A percentile compares a stretch with the other conserved stretches of the same genome.
phyloP scores from a whole-genome alignment of 2,329 filamentous ascomycete species.

The Cercospora berteroae region DNA sequence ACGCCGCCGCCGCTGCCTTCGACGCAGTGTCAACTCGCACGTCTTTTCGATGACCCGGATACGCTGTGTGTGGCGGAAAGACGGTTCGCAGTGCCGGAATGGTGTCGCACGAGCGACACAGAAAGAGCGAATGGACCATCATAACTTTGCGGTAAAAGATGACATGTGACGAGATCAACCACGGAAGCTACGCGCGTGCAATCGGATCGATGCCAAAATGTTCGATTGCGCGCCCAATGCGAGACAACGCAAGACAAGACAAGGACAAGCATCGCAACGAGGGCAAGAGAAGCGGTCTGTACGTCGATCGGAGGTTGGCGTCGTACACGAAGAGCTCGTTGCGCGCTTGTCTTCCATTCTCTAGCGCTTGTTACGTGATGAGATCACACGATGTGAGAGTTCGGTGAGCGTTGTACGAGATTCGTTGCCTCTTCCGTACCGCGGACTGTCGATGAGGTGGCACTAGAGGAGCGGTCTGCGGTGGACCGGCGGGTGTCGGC shows the following conservation, averaged over 20 bases:
- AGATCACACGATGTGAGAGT: neutral
- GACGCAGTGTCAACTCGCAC: neutral
- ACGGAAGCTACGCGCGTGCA: neutral
- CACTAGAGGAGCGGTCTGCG: conserved; percentile 5
- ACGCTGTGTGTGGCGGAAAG: neutral
- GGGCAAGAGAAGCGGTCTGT: neutral
- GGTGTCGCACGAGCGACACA: neutral
- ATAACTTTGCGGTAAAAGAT: neutral
- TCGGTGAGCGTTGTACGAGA: neutral
- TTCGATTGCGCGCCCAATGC: neutral
- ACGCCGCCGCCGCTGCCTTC: neutral
- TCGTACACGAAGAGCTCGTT: neutral
- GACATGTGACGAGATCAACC: neutral
- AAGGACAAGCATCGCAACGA: neutral
- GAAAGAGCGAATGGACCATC: neutral
- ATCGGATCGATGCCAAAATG: neutral
- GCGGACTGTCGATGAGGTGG: neutral
- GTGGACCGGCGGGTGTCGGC: neutral
- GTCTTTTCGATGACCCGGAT: neutral
- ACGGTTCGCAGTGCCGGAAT: neutral
- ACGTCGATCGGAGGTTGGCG: neutral
- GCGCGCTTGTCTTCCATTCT: neutral
- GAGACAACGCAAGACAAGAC: neutral
- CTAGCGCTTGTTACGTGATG: neutral
- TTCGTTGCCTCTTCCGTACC: neutral